Base-by-base conservation (phyloP, 2,329 filamentous ascomycete species). In the Aspergillus sp. region DNA sequence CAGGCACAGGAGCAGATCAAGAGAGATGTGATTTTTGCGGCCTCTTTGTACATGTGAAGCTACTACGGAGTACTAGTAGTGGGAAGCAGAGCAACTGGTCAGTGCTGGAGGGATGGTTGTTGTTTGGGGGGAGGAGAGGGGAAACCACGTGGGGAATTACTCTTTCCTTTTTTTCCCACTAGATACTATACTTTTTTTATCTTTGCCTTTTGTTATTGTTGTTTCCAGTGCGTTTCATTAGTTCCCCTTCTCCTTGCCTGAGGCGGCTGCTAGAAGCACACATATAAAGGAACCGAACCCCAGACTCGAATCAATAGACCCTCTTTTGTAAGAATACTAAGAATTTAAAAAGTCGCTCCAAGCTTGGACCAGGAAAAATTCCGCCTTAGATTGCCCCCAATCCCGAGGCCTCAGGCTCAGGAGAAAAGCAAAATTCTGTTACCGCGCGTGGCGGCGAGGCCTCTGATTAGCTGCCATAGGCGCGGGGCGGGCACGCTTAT, bases 1-100 rank as follows among this genome's bases (percentile, higher is more conserved):
- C 88, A 88, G 64, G 96, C 94, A 67, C 94, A 98, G 84, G 95
- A 99, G 82, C 85, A 97, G 85, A 99, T 99, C 75, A 96, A 97
- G 84, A 82, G 95, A 71, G 95, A 97, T 75, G 95, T 97, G 57
- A 96, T 92, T 21, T 93, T 93, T 17, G 91, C 93, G 41, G 92
- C 92, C 13, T 92, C 89, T 74, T 78, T 96, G 72, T 96, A 96
- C 73, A 93, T 96, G 90, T 96, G 60, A 55, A 25, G n/a, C 38
- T 36, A 36, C 12, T 36, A 13, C 30, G n/a, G 17, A 12, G n/a
- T n/a, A 8, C 10, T 13, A 13, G 10, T 32, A 32, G 12, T 21
- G 10, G 32, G 30, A 17, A 19, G 19, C 4, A n/a, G 32, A 23
- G 30, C 52, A 41, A 55, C 38, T 28, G 41, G 53, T 19, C 38